Evolutionary conservation across 108 stramenopile species (phyloP).

Genomic region (Poteriospumella lacustris): DNA sequence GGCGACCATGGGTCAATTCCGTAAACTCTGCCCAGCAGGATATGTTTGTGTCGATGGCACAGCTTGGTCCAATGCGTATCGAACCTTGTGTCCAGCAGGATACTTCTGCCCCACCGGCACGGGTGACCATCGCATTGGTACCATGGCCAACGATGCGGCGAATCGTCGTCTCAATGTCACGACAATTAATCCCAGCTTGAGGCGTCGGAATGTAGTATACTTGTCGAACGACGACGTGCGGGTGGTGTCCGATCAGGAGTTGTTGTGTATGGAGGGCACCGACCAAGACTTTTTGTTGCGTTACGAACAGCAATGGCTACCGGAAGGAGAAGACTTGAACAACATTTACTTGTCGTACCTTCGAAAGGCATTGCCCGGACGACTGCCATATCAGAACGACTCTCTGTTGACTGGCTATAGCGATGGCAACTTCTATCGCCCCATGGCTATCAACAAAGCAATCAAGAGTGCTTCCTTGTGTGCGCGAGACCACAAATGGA

Average conservation of each 20-base stretch:
- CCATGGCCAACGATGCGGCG: constrained; percentile 64
- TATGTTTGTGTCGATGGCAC: constrained; percentile 63
- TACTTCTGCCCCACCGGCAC: constrained; percentile 76
- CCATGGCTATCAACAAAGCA: constrained; percentile 41
- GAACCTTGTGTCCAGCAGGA: constrained; percentile 53
- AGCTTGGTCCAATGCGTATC: constrained; percentile 48
- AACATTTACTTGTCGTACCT: constrained; percentile 2
- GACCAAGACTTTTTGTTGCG: constrained; percentile 30
- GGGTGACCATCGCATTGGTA: constrained; percentile 52
- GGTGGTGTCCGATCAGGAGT: constrained; percentile 52
- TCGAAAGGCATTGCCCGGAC: not conserved
- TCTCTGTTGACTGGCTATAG: not conserved
- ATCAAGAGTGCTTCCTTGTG: constrained; percentile 49
- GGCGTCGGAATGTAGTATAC: constrained; percentile 46
- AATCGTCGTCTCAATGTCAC: constrained; percentile 45
- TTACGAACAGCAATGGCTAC: constrained; percentile 20
- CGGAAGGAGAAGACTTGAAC: constrained; percentile 16
- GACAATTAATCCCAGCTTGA: constrained; percentile 41
- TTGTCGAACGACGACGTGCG: constrained; percentile 54
- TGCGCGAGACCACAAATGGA: constrained; percentile 71
- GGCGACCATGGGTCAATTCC: constrained; percentile 61
- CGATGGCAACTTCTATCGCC: constrained; percentile 31
- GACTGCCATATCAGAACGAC: constrained; percentile 26
- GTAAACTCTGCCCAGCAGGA: constrained; percentile 61
- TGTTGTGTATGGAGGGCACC: constrained; percentile 54